Conservation (phyloP, 495 filamentous ascomycete genomes). For the Evansstolkia leycettana region DNA sequence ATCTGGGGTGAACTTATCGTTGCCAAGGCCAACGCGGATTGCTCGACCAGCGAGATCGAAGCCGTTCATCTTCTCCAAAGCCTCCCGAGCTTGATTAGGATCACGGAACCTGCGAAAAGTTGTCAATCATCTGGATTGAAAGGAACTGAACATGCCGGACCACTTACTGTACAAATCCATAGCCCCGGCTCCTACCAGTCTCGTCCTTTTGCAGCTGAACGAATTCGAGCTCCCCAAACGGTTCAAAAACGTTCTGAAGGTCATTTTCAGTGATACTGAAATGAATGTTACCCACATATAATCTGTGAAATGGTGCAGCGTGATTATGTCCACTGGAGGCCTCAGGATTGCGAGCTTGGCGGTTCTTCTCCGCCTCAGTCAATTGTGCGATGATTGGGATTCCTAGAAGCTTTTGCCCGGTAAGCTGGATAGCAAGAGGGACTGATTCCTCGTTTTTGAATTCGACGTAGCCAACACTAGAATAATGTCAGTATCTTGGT, state of each 20-base stretch:
- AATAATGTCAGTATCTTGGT: slow-evolving; percentile 19
- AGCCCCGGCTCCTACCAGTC: slow-evolving; percentile 79
- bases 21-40: slow-evolving; percentile 97
- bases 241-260: slow-evolving; percentile 92
- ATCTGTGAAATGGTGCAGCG: slow-evolving; percentile 89
- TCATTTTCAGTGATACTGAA: slow-evolving; percentile 98
- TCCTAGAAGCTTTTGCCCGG: slow-evolving; percentile 95
- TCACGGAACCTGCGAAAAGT: slow-evolving; percentile 65
- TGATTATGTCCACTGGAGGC: slow-evolving; percentile 49
- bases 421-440: slow-evolving; percentile 87
- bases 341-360: slow-evolving; percentile 81
- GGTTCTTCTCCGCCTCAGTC: slow-evolving; percentile 97
- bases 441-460: slow-evolving; percentile 97
- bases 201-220: slow-evolving; percentile 96
- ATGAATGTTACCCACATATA: slow-evolving; percentile 99
- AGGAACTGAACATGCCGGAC: neutral
- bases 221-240: slow-evolving; percentile 95
- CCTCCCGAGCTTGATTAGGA: slow-evolving; percentile 81
- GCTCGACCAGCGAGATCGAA: slow-evolving; percentile 97
- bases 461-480: slow-evolving; percentile 97
- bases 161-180: slow-evolving; percentile 97
- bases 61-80: slow-evolving; percentile 97
- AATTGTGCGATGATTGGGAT: slow-evolving; percentile 97
- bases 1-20: slow-evolving; percentile 99
- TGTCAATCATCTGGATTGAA: slow-evolving; percentile 13